Evolutionary conservation across 2,329 filamentous ascomycete genomes (phyloP).

Genomic region (Neofusicoccum sp.): DNA sequence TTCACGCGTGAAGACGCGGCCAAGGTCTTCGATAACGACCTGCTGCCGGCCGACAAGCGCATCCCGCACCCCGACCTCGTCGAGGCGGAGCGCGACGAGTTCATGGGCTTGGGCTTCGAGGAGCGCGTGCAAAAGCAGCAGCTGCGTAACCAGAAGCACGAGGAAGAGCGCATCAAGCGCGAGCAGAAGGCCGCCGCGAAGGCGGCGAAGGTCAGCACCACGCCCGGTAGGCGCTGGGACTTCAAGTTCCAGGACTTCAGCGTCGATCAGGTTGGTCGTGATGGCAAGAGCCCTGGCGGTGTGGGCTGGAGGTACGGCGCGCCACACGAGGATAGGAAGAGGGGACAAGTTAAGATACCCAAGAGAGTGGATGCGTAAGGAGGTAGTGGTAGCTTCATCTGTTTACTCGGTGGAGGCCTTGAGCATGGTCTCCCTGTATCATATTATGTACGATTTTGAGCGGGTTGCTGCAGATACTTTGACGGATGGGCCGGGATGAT

Average conservation of each 20-base stretch:
- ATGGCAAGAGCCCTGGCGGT: conserved; percentile 53
- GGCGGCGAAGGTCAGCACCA: conserved; percentile 32
- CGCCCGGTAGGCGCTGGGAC: conserved; percentile 54
- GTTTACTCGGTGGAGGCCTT: too few species aligned
- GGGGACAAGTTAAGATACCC: conserved; percentile 62
- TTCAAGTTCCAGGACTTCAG: conserved; percentile 61
- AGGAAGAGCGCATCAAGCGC: conserved; percentile 38
- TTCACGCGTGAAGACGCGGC: conserved; percentile 67
- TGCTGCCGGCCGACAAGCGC: conserved; percentile 61
- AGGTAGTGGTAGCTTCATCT: too few species aligned
- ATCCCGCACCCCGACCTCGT: conserved; percentile 63
- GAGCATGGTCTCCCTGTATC: not conserved
- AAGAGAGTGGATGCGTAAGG: conserved; percentile 51
- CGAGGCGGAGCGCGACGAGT: conserved; percentile 43
- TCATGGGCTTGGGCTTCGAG: conserved; percentile 32
- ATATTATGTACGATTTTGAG: not conserved
- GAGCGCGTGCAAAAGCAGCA: conserved; percentile 32
- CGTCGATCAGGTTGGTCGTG: conserved; percentile 53
- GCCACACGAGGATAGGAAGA: conserved; percentile 61
- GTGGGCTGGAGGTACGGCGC: conserved; percentile 62
- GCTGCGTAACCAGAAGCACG: conserved; percentile 35
- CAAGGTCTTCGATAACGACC: conserved; percentile 57
- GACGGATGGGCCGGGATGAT: not conserved
- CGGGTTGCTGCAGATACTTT: not conserved
- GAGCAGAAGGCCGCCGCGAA: conserved; percentile 45